These are phyloP conservation scores for Clathrus columnatus DNA, from an alignment of 768 basidiomycete genomes.

Conservation along the genomic window DNA sequence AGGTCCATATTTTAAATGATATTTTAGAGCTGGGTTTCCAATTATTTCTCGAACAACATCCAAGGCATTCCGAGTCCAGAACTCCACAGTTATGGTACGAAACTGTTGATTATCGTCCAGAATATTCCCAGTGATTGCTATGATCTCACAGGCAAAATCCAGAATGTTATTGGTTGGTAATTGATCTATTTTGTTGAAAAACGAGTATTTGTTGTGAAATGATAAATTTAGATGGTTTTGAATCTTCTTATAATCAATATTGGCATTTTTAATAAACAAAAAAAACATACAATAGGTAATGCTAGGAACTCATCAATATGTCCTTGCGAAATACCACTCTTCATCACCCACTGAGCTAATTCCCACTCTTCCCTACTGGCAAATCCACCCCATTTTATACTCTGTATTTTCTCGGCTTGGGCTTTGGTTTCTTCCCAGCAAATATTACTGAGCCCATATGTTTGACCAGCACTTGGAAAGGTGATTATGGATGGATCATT, in stretches of 20 bases:
- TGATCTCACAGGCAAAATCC: constrained; percentile 17
- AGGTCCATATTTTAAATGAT: constrained; percentile 7
- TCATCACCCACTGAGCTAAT: background rate
- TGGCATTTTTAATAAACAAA: too few species aligned
- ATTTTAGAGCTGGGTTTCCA: constrained; percentile 18
- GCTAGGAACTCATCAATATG: background rate
- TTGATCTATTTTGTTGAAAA: constrained; percentile 18
- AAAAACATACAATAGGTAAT: background rate
- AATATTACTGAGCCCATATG: too few species aligned
- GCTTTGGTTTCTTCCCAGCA: too few species aligned
- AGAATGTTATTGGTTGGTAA: constrained; percentile 10
- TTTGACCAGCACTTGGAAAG: too few species aligned
- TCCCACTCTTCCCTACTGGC: background rate
- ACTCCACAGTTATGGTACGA: constrained; percentile 15
- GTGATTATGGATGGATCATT: too few species aligned
- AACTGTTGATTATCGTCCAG: constrained; percentile 10
- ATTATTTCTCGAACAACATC: constrained; percentile 24
- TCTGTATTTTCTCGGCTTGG: too few species aligned
- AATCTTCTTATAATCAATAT: too few species aligned
- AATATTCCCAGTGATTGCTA: constrained; percentile 17
- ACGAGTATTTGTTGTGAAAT: constrained; percentile 8
- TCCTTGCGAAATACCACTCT: background rate
- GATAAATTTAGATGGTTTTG: background rate
- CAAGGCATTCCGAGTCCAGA: constrained; percentile 25
- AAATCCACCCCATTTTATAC: too few species aligned